A percentile compares a stretch with the other conserved stretches of the same genome.
Evolutionary conservation across 208 protist genomes (phyloP).

Genomic region (Herpetomonas samuelpessoai): DNA sequence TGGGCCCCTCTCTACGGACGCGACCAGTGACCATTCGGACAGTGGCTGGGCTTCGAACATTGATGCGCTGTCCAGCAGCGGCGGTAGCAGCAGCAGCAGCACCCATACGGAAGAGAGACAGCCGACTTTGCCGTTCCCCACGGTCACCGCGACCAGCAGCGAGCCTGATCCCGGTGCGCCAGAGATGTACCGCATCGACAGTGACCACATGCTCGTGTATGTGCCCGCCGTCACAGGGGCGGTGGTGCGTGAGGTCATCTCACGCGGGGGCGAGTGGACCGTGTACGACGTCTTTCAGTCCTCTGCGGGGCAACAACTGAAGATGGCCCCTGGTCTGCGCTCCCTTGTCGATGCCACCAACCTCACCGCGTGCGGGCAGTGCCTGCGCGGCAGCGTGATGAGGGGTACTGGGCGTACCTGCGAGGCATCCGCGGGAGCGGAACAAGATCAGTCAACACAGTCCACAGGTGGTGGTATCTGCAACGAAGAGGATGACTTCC

Average conservation of each 20-base stretch:
- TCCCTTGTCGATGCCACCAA: neutral
- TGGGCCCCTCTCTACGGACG: neutral
- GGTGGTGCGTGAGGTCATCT: neutral
- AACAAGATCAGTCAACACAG: too few species aligned
- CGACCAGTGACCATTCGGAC: neutral
- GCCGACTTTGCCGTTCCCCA: too few species aligned
- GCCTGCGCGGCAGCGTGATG: neutral
- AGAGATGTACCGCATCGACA: slow-evolving; percentile 55
- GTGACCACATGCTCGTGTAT: slow-evolving; percentile 46
- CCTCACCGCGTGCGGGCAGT: neutral
- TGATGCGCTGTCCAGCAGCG: too few species aligned
- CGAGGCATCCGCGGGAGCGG: slow-evolving; percentile 13
- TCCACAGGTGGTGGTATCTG: too few species aligned
- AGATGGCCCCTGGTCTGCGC: slow-evolving; percentile 33
- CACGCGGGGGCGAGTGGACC: slow-evolving; percentile 20
- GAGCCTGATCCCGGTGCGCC: neutral
- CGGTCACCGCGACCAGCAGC: too few species aligned
- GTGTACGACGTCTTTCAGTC: slow-evolving; percentile 23
- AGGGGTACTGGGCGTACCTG: slow-evolving; percentile 9
- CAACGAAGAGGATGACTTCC: neutral
- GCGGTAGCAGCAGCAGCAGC: neutral
- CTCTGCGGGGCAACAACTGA: slow-evolving; percentile 14
- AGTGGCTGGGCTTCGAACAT: too few species aligned
- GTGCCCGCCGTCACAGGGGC: slow-evolving; percentile 18
- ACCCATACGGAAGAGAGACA: neutral